These are phyloP conservation scores for Nicotiana tabacum DNA, from an alignment of 257 asterid species.

Conservation along the genomic window DNA sequence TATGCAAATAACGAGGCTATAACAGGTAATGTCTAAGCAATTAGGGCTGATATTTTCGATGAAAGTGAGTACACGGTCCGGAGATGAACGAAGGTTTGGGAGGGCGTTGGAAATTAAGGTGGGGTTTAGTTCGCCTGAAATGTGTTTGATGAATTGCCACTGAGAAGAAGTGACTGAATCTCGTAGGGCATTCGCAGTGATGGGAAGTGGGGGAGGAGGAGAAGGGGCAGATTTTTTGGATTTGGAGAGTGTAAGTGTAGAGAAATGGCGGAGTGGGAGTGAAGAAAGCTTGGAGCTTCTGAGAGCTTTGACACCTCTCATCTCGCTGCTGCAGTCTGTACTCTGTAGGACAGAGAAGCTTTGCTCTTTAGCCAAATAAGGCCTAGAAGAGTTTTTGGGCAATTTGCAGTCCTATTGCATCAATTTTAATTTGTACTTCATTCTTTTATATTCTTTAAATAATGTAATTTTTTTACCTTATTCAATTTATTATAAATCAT, in stretches of 20 bases:
- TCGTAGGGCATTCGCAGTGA: constrained; percentile 10
- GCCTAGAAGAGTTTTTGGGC: not conserved
- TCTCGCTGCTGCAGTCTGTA: not conserved
- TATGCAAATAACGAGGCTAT: constrained; percentile 41
- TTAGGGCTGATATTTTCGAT: constrained; percentile 20
- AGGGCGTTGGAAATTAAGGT: constrained; percentile 32
- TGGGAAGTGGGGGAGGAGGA: not conserved
- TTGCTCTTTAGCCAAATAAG: not conserved
- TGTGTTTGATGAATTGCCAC: constrained; percentile 63
- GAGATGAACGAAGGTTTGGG: constrained; percentile 36
- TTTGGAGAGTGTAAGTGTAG: constrained; percentile 17
- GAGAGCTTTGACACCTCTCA: not conserved
- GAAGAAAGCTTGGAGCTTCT: constrained; percentile 9
- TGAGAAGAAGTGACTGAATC: constrained; percentile 33
- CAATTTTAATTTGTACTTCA: no score
- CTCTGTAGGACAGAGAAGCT: not conserved
- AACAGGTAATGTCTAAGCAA: constrained; percentile 31
- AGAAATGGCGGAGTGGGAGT: constrained; percentile 1
- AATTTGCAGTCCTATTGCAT: not conserved
- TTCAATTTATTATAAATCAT: no score
- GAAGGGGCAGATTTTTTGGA: not conserved
- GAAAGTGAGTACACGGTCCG: constrained; percentile 26
- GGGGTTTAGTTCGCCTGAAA: constrained; percentile 29
- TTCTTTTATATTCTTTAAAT: no score
- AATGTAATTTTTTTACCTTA: no score